A percentile compares a stretch with the other conserved stretches of the same genome.
phyloP scores from a whole-genome alignment of 164 flowering plant species.

The Litsea cubeba region DNA sequence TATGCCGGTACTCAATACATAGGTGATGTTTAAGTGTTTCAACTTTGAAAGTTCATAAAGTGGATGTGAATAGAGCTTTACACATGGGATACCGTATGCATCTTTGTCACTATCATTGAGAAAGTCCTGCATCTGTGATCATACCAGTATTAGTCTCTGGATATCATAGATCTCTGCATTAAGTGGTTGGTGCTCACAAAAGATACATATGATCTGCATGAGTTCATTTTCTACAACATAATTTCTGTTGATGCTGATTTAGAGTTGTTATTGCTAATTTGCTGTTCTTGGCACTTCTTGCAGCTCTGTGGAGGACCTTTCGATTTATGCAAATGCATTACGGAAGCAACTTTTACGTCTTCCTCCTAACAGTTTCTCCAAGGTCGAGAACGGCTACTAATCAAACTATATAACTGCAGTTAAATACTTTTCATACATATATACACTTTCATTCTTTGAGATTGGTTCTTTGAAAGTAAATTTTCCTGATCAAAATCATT shows the following conservation, averaged over 20 bases:
- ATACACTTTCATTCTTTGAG: no score
- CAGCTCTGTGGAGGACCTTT: slow-evolving; percentile 71
- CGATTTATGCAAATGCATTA: slow-evolving; percentile 56
- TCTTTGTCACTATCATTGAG: neutral
- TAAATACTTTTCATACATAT: no score
- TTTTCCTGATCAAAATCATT: no score
- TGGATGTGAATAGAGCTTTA: neutral
- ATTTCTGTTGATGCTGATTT: neutral
- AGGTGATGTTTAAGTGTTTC: neutral
- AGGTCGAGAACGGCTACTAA: slow-evolving; percentile 33
- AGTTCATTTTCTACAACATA: neutral
- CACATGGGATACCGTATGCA: neutral
- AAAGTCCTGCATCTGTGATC: neutral
- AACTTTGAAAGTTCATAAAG: neutral
- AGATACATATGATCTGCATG: neutral
- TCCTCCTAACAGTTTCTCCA: slow-evolving; percentile 78
- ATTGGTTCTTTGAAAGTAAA: no score
- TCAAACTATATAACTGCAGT: no score
- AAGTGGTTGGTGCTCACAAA: neutral
- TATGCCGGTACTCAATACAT: slow-evolving; percentile 14
- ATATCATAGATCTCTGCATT: neutral
- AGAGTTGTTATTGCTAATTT: neutral
- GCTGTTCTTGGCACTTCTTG: slow-evolving; percentile 25
- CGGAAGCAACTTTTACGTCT: slow-evolving; percentile 44
- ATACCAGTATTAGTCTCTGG: neutral